Conservation (phyloP, 2,329 filamentous ascomycete species). For the Alternaria dauci region DNA sequence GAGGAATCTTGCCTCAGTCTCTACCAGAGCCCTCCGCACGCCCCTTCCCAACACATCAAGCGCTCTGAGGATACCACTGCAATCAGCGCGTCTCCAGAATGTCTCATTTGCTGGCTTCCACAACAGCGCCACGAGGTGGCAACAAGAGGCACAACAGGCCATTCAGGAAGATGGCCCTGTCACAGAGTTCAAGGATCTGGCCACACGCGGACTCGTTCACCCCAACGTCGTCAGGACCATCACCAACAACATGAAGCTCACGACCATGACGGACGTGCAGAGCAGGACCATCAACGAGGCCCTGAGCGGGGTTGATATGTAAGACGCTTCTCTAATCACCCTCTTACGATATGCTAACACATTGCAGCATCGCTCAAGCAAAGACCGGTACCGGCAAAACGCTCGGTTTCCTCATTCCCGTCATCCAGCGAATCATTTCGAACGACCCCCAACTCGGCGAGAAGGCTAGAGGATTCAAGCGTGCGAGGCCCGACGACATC, state of each 20-base stretch:
- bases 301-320: slow-evolving; percentile 83
- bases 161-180: slow-evolving; percentile 38
- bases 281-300: slow-evolving; percentile 81
- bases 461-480: slow-evolving; percentile 48
- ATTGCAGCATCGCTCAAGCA: slow-evolving; percentile 76
- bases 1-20: slow-evolving; percentile 38
- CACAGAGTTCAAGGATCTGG: slow-evolving; percentile 57
- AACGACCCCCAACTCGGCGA: slow-evolving; percentile 68
- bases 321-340: slow-evolving; percentile 57
- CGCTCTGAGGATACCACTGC: slow-evolving; percentile 28
- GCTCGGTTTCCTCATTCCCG: slow-evolving; percentile 86
- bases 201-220: slow-evolving; percentile 64
- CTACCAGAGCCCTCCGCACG: slow-evolving; percentile 36
- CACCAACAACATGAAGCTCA: slow-evolving; percentile 75
- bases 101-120: slow-evolving; percentile 48
- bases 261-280: slow-evolving; percentile 93
- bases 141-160: slow-evolving; percentile 36
- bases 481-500: slow-evolving; percentile 62
- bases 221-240: slow-evolving; percentile 72
- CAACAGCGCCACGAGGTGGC: slow-evolving; percentile 48
- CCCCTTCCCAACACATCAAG: slow-evolving; percentile 31
- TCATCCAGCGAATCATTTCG: slow-evolving; percentile 79
- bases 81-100: slow-evolving; percentile 28
- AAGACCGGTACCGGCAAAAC: slow-evolving; percentile 98
- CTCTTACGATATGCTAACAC: slow-evolving; percentile 17